phyloP scores from a whole-genome alignment of 106 monocot species.

The Apostasia ramifera region DNA sequence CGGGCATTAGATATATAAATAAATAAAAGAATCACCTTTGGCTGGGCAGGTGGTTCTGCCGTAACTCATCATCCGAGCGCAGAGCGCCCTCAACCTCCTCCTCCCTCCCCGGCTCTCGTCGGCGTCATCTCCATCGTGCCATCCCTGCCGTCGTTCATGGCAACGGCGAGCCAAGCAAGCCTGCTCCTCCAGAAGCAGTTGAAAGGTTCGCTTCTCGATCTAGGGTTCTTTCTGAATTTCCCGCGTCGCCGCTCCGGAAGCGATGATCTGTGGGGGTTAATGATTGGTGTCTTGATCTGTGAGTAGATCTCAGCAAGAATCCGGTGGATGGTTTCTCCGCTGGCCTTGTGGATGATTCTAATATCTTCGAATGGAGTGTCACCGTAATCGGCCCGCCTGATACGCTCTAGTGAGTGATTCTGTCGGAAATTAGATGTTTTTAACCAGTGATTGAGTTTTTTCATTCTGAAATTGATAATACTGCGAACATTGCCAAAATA shows the following conservation, averaged over 20 bases:
- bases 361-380: slow-evolving; percentile 73
- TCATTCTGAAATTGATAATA: too few relatives aligned
- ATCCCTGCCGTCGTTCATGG: slow-evolving; percentile 17
- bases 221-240: not conserved
- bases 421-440: not conserved
- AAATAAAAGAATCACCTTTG: too few relatives aligned
- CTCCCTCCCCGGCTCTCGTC: not conserved
- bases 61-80: not conserved
- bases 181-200: slow-evolving; percentile 58
- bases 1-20: too few relatives aligned
- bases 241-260: not conserved
- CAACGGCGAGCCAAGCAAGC: slow-evolving; percentile 38
- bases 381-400: slow-evolving; percentile 75
- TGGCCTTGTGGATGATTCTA: slow-evolving; percentile 61
- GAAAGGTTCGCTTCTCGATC: slow-evolving; percentile 25
- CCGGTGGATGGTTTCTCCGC: slow-evolving; percentile 84
- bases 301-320: slow-evolving; percentile 47
- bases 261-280: not conserved
- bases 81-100: not conserved
- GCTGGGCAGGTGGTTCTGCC: too few relatives aligned
- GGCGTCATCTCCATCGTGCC: not conserved
- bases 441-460: not conserved
- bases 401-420: slow-evolving; percentile 51
- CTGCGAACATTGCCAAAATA: too few relatives aligned
- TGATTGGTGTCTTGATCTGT: not conserved